Percentiles rank a stretch among this genome's conserved stretches.
Evolutionary conservation across 1,284 basidiomycete species (phyloP).

Genomic region (Apiotrichum akiyoshidainum): DNA sequence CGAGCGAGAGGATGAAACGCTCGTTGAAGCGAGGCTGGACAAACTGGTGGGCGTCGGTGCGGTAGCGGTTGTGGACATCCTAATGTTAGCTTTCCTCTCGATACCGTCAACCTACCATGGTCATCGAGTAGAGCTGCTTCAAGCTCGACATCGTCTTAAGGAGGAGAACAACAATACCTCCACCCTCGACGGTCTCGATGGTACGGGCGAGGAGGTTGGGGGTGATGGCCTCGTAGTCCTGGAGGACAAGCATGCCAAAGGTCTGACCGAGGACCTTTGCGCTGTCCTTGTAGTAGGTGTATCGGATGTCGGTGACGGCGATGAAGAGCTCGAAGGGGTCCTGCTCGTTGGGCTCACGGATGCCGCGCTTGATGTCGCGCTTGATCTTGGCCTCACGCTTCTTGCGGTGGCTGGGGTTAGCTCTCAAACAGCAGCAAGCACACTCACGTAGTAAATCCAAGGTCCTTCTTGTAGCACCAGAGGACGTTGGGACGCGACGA

Average conservation of each 20-base stretch:
- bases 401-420: slow-evolving; percentile 74
- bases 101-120: slow-evolving; percentile 66
- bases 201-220: slow-evolving; percentile 95
- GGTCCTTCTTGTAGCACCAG: slow-evolving; percentile 97
- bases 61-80: slow-evolving; percentile 92
- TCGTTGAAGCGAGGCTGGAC: slow-evolving; percentile 97
- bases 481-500: slow-evolving; percentile 85
- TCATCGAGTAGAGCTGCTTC: slow-evolving; percentile 89
- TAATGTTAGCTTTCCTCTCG: slow-evolving; percentile 44
- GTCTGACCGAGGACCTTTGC: slow-evolving; percentile 96
- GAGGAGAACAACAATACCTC: slow-evolving; percentile 85
- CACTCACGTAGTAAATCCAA: slow-evolving; percentile 85
- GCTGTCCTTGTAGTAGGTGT: slow-evolving; percentile 94
- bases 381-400: slow-evolving; percentile 95
- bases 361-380: slow-evolving; percentile 86
- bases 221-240: slow-evolving; percentile 98
- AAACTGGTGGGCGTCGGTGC: slow-evolving; percentile 83
- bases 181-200: slow-evolving; percentile 97
- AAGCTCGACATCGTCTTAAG: slow-evolving; percentile 94
- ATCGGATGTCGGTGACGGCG: slow-evolving; percentile 97
- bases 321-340: slow-evolving; percentile 98
- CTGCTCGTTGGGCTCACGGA: slow-evolving; percentile 90
- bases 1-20: slow-evolving; percentile 91
- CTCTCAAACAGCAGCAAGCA: slow-evolving; percentile 19
- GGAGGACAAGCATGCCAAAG: slow-evolving; percentile 94